phyloP scores from a whole-genome alignment of 352 stramenopile species.

The Pythium aquatile region DNA sequence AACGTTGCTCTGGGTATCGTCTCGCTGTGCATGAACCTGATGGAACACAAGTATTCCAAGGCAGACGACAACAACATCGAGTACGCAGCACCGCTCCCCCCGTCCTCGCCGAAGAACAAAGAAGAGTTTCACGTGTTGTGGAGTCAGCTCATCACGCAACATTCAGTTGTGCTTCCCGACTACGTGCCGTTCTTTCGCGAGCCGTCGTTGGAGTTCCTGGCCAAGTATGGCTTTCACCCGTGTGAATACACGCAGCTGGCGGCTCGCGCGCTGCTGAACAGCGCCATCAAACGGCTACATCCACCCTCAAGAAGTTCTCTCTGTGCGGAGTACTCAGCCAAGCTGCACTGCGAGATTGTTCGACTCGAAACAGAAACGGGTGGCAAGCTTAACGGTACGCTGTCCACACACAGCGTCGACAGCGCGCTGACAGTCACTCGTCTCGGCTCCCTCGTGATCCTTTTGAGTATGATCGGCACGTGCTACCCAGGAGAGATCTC shows the following conservation, averaged over 20 bases:
- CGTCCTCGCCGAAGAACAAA: conserved; percentile 56
- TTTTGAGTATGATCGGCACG: conserved; percentile 86
- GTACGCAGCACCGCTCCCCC: conserved; percentile 1
- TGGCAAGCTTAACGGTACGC: conserved; percentile 33
- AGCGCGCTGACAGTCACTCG: conserved; percentile 51
- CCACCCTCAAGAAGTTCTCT: conserved; percentile 39
- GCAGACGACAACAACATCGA: conserved; percentile 8
- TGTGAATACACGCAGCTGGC: conserved; percentile 79
- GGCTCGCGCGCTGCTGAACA: conserved; percentile 63
- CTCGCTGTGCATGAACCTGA: conserved; percentile 78
- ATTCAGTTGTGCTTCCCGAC: conserved; percentile 77
- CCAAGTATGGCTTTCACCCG: conserved; percentile 70
- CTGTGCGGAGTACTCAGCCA: conserved; percentile 74
- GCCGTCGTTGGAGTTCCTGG: conserved; percentile 68
- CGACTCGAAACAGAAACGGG: conserved; percentile 67
- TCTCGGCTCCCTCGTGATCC: conserved; percentile 68
- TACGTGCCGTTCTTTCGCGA: conserved; percentile 67
- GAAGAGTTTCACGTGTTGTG: conserved; percentile 85
- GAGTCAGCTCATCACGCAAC: conserved; percentile 85
- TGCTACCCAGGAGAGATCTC: conserved; percentile 84
- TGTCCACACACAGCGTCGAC: conserved; percentile 20
- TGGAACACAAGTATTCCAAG: conserved; percentile 74
- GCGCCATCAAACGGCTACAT: conserved; percentile 73
- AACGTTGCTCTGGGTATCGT: conserved; percentile 70
- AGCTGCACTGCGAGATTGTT: conserved; percentile 78